Conservation (phyloP, 208 protist genomes). For the Angomonas deanei region DNA sequence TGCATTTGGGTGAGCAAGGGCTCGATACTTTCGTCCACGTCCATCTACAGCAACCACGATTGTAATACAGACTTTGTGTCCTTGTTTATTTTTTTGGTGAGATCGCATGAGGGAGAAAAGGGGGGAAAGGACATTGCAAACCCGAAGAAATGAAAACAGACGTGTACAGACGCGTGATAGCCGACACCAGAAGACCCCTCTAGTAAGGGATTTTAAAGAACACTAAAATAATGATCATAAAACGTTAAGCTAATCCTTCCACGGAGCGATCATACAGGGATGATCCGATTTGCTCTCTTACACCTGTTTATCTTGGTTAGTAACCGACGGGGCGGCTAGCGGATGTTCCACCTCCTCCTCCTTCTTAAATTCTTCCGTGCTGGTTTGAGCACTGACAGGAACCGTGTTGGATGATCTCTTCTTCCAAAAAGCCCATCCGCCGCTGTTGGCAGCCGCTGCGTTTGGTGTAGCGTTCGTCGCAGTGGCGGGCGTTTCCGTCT, state of each 20-base stretch:
- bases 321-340: too few species aligned
- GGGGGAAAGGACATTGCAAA: neutral
- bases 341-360: too few species aligned
- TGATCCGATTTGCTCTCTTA: too few species aligned
- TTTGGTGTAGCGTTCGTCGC: neutral
- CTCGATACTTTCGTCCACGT: conserved; percentile 61
- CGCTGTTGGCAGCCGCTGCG: neutral
- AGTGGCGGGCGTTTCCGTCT: neutral
- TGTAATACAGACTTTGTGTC: neutral
- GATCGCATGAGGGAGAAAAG: neutral
- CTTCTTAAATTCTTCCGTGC: neutral
- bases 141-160: too few species aligned
- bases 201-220: too few species aligned
- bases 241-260: too few species aligned
- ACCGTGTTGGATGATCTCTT: neutral
- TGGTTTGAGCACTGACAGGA: neutral
- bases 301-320: too few species aligned
- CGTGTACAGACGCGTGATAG: too few species aligned
- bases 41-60: conserved; percentile 17
- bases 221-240: too few species aligned
- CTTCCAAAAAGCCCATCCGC: neutral
- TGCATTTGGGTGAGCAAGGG: conserved; percentile 45
- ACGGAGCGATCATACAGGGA: too few species aligned
- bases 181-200: too few species aligned
- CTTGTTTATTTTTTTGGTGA: conserved; percentile 2